phyloP scores from a whole-genome alignment of 768 basidiomycete species.

The Russula griseocarnosa region DNA sequence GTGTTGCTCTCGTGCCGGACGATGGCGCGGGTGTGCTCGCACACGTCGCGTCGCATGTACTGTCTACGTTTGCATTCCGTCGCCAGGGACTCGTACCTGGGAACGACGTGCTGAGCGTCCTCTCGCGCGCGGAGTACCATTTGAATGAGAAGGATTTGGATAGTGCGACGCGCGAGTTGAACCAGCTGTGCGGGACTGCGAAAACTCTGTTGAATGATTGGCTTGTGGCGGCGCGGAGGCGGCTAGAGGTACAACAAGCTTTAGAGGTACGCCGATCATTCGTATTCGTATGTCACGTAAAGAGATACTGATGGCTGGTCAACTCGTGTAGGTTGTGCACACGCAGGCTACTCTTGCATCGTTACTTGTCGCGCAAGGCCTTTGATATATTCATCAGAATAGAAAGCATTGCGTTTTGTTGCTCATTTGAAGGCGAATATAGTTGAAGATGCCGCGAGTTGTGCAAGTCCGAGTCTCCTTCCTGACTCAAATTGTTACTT shows the following conservation, averaged over 20 bases:
- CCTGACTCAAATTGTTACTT: no score
- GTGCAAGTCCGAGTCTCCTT: no score
- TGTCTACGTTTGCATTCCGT: constrained; percentile 76
- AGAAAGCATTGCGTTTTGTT: background rate
- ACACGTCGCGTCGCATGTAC: constrained; percentile 73
- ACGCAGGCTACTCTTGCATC: constrained; percentile 81
- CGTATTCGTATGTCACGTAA: background rate
- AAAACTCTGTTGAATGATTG: constrained; percentile 76
- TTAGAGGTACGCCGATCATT: constrained; percentile 56
- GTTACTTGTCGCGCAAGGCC: constrained; percentile 56
- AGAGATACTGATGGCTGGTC: constrained; percentile 21
- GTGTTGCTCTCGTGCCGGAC: constrained; percentile 92
- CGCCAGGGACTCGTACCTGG: constrained; percentile 76
- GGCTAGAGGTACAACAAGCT: constrained; percentile 90
- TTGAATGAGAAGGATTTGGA: constrained; percentile 92
- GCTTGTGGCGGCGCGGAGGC: constrained; percentile 81
- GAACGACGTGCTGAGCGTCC: constrained; percentile 77
- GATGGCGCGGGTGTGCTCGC: constrained; percentile 83
- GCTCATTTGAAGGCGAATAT: background rate
- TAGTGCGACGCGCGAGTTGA: constrained; percentile 83
- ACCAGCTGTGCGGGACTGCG: constrained; percentile 81
- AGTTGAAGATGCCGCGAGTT: no score
- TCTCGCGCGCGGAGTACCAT: constrained; percentile 85
- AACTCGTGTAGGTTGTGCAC: constrained; percentile 60
- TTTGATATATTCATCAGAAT: constrained; percentile 15